phyloP scores from a whole-genome alignment of 2,329 filamentous ascomycete species.

The Aureobasidium sp. region DNA sequence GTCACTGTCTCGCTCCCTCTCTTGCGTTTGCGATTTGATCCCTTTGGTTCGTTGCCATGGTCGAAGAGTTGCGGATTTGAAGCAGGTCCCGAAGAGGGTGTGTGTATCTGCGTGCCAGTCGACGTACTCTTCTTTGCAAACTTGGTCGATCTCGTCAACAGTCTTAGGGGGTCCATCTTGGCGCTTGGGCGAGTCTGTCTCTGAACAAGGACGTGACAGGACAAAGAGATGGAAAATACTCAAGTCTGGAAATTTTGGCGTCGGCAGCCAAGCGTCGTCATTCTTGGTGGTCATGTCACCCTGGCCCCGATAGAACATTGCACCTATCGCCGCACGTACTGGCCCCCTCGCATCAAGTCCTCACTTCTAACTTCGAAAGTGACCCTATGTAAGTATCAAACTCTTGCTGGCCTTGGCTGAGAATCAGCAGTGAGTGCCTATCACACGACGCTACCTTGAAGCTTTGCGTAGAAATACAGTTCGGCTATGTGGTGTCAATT shows the following conservation, averaged over 20 bases:
- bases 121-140: constrained; percentile 2
- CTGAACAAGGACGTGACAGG: background rate
- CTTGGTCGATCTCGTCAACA: constrained; percentile 12
- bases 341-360: background rate
- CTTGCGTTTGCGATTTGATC: constrained; percentile 35
- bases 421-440: too few species aligned
- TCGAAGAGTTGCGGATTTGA: constrained; percentile 16
- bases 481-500: background rate
- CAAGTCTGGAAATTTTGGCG: background rate
- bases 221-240: background rate
- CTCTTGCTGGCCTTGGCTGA: too few species aligned
- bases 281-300: background rate
- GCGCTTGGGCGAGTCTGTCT: background rate
- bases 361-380: background rate
- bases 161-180: constrained; percentile 12
- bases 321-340: background rate
- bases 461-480: background rate
- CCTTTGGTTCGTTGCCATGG: background rate
- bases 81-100: constrained; percentile 10
- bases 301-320: background rate
- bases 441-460: background rate
- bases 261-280: background rate
- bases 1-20: constrained; percentile 28
- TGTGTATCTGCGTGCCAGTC: background rate
- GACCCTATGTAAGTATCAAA: background rate